A percentile compares a stretch with the other conserved stretches of the same genome.
phyloP scores from a whole-genome alignment of 208 protist genomes.

The Angomonas deanei region DNA sequence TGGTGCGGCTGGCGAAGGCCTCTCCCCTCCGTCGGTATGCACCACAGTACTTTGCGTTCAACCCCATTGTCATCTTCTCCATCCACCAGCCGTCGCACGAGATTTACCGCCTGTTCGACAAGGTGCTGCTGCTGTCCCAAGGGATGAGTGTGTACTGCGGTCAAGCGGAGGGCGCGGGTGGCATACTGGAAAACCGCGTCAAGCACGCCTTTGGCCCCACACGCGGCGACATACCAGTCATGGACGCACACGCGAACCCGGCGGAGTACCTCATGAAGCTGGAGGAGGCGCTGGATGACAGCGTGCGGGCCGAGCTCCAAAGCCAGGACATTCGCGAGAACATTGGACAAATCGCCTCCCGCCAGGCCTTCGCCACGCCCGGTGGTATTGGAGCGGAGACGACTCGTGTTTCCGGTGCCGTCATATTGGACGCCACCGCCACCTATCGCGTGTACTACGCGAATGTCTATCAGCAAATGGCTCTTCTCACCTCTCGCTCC shows the following conservation, averaged over 20 bases:
- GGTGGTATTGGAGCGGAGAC: background rate
- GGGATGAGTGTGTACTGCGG: constrained; percentile 85
- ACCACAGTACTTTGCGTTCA: constrained; percentile 83
- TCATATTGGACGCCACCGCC: constrained; percentile 42
- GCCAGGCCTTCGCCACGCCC: constrained; percentile 12
- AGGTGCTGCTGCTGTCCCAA: constrained; percentile 76
- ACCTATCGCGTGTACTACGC: constrained; percentile 71
- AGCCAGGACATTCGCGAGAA: constrained; percentile 3
- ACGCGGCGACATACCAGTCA: constrained; percentile 28
- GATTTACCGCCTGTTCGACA: constrained; percentile 87
- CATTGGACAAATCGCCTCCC: constrained; percentile 2
- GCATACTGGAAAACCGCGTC: constrained; percentile 53
- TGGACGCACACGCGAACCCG: constrained; percentile 49
- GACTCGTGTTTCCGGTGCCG: constrained; percentile 14
- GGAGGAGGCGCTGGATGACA: constrained; percentile 73
- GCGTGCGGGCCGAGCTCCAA: constrained; percentile 48
- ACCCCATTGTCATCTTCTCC: constrained; percentile 87
- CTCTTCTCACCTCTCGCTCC: constrained; percentile 65
- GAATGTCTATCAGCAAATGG: constrained; percentile 82
- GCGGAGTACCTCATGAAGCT: constrained; percentile 87
- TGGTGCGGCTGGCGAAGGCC: constrained; percentile 77
- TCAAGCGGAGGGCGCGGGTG: constrained; percentile 46
- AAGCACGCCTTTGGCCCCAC: constrained; percentile 28
- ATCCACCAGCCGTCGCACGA: constrained; percentile 90
- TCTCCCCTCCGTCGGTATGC: constrained; percentile 76